These are phyloP conservation scores for Myxozyma geophila DNA, from an alignment of 805 yeast species.

Conservation along the genomic window DNA sequence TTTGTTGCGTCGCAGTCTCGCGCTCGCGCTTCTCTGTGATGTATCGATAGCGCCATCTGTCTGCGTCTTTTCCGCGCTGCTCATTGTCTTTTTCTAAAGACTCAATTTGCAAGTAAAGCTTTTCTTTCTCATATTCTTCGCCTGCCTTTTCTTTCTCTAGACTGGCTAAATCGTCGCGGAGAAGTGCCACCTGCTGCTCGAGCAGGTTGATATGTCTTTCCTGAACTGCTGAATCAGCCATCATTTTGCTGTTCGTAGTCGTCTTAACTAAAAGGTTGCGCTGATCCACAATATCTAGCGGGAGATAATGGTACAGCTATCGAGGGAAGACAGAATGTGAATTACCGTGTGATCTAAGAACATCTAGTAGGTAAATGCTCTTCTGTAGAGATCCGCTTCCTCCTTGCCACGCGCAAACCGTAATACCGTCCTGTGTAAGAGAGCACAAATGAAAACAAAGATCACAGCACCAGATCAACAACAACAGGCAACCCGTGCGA, in stretches of 20 bases:
- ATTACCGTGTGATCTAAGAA: no score
- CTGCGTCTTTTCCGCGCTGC: conserved; percentile 23
- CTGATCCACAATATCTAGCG: neutral
- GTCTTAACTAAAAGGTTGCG: neutral
- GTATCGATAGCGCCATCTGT: conserved; percentile 27
- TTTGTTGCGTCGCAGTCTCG: conserved; percentile 14
- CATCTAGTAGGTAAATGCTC: no score
- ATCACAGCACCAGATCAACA: no score
- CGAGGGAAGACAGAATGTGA: no score
- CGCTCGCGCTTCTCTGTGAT: conserved; percentile 14
- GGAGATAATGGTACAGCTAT: no score
- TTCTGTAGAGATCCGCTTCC: no score
- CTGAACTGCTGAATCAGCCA: neutral
- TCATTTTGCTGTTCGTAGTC: neutral
- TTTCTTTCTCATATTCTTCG: conserved; percentile 5
- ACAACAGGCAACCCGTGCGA: no score
- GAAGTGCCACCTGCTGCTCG: conserved; percentile 8
- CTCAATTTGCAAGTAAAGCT: conserved; percentile 17
- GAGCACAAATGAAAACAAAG: no score
- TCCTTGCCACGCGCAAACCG: no score
- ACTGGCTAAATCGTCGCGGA: conserved; percentile 11
- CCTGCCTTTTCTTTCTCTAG: conserved; percentile 10
- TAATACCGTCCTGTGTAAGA: no score
- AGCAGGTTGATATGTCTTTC: conserved; percentile 17
- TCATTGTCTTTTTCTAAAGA: conserved; percentile 21